Evolutionary conservation across 768 basidiomycete genomes (phyloP).

Genomic region (Chalciporus piperatus): DNA sequence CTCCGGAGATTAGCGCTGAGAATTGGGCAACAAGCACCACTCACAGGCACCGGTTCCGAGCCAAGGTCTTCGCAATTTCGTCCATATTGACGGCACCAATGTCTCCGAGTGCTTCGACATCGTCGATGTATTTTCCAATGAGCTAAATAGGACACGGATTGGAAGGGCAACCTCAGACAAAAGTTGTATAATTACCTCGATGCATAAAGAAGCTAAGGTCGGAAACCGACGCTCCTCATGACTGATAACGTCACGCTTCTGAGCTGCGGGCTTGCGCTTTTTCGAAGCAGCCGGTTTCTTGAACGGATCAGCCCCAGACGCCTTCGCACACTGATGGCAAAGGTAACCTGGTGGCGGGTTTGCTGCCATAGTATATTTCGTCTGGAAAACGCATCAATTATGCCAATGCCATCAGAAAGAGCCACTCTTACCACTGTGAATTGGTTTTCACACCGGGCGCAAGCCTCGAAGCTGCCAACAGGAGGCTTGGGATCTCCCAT

Average conservation of each 20-base stretch:
- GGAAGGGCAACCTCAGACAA: background rate
- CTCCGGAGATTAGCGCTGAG: background rate
- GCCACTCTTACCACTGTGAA: conserved; percentile 71
- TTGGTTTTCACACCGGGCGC: conserved; percentile 76
- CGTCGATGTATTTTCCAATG: conserved; percentile 81
- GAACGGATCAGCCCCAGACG: conserved; percentile 78
- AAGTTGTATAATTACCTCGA: conserved; percentile 48
- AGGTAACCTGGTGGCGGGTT: conserved; percentile 72
- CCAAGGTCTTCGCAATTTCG: conserved; percentile 77
- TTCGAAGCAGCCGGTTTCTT: conserved; percentile 66
- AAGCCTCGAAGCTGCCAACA: conserved; percentile 76
- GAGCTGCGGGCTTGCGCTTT: conserved; percentile 61
- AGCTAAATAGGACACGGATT: conserved; percentile 43
- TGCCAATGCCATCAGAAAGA: too few species aligned
- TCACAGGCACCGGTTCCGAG: conserved; percentile 78
- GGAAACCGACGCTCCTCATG: conserved; percentile 72
- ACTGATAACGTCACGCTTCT: conserved; percentile 63
- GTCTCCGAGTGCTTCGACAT: conserved; percentile 86
- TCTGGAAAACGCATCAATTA: conserved; percentile 41
- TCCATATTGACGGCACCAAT: conserved; percentile 84
- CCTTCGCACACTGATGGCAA: conserved; percentile 82
- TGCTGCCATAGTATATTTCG: conserved; percentile 80
- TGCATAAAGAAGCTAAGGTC: conserved; percentile 75
- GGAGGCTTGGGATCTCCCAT: conserved; percentile 50
- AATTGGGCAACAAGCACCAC: conserved; percentile 29